Evolutionary conservation across 2,329 filamentous ascomycete species (phyloP), one percentile per base, ranked within the genome.

Genomic region (Akanthomyces lecanii): DNA sequence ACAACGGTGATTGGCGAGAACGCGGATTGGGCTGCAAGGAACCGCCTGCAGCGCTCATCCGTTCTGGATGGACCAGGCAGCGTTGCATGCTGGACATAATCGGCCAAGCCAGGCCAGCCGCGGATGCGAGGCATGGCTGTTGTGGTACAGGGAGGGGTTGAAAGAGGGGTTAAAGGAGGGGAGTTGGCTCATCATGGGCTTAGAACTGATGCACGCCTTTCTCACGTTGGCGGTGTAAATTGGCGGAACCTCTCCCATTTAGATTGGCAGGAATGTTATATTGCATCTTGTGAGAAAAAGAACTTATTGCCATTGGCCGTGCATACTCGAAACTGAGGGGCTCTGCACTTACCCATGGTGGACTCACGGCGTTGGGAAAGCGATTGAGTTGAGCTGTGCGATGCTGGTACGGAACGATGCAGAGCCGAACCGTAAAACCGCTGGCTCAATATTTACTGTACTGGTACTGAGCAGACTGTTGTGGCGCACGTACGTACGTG

Each of bases 381-480:
- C 45, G 36, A 51, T 59, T 21, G 23, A 59, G 45, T 42, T 59
- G 30, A 33, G 16, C 30, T 59, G 36, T 21, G 16, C 23, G 36
- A 48, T 57, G 45, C 16, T 23, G 45, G 45, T 42, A 42, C 28
- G 56, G 56, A 59, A 59, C 21, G 21, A 59, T 51, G 56, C 56
- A 51, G 42, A 36, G 21, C 51, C 47, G 40, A 59, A 59, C 33
- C n/a, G 21, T 58, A 59, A 50, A 25, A 7, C 7, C 11, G 11
- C 45, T 45, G 25, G 7, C 1, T 30, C 53, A 14, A 56, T 10
- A 36, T 7, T 7, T 36, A 36, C 33, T 11, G 33, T 11, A 36
- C 38, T 33, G 14, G 1, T 21, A 21, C 21, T 21, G 21, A 6
- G 14, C 12, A 28, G 38, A 21, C 8, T 1, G 8, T 10, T 30